phyloP scores from a whole-genome alignment of 1,139 yeast species.

The Kurtzmaniella quercitrusa region DNA sequence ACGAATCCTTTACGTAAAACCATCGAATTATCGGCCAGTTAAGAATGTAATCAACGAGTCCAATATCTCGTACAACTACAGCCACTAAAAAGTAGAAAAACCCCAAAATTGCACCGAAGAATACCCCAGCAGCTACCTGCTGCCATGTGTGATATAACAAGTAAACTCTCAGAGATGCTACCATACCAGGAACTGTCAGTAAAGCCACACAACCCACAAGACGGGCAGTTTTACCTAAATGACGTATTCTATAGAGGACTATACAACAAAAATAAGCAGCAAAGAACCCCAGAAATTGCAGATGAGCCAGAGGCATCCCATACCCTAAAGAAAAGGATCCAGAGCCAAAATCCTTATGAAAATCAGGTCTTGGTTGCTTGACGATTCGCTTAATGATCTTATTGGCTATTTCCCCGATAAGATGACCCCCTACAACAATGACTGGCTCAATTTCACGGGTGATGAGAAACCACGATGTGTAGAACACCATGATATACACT shows the following conservation, averaged over 20 bases:
- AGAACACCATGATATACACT: slow-evolving; percentile 70
- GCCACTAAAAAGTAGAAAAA: slow-evolving; percentile 52
- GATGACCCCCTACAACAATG: slow-evolving; percentile 81
- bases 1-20: slow-evolving; percentile 57
- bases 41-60: slow-evolving; percentile 57
- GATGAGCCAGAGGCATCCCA: slow-evolving; percentile 98
- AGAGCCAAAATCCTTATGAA: slow-evolving; percentile 47
- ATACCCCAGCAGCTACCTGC: slow-evolving; percentile 73
- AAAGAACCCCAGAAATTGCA: slow-evolving; percentile 91
- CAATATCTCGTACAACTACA: slow-evolving; percentile 52
- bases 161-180: slow-evolving; percentile 73
- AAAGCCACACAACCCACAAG: slow-evolving; percentile 19
- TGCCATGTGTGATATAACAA: slow-evolving; percentile 67
- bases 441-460: slow-evolving; percentile 86
- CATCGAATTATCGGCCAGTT: slow-evolving; percentile 40
- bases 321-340: slow-evolving; percentile 55
- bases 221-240: slow-evolving; percentile 18
- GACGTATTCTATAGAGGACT: slow-evolving; percentile 24
- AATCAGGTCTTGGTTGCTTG: slow-evolving; percentile 73
- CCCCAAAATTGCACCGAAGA: slow-evolving; percentile 61
- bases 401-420: slow-evolving; percentile 70
- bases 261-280: slow-evolving; percentile 57
- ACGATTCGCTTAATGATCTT: slow-evolving; percentile 60
- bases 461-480: slow-evolving; percentile 77
- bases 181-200: slow-evolving; percentile 36